Conservation (phyloP, 371 early-diverging fungal species). For the Mucor saturninus region DNA sequence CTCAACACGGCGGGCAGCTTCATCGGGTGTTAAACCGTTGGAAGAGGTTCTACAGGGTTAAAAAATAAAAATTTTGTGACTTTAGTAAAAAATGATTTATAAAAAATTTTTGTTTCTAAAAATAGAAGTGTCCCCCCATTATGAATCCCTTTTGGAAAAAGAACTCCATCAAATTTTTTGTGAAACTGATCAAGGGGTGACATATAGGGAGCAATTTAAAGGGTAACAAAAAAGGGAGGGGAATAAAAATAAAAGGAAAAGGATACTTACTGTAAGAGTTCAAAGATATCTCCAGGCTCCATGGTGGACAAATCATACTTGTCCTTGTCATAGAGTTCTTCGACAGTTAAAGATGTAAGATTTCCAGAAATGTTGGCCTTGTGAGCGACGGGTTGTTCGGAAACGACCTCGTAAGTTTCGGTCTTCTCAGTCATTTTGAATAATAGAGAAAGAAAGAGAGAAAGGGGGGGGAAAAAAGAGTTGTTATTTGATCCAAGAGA, state of each 20-base stretch:
- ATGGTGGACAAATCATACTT: slow-evolving; percentile 81
- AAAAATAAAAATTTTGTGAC: slow-evolving; percentile 19
- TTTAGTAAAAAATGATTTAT: slow-evolving; percentile 7
- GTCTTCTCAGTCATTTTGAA: slow-evolving; percentile 37
- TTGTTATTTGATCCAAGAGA: background rate
- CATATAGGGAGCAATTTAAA: slow-evolving; percentile 2
- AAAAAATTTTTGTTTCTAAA: slow-evolving; percentile 4
- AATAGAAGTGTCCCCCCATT: background rate
- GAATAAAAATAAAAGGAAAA: slow-evolving; percentile 14
- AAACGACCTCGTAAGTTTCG: slow-evolving; percentile 30
- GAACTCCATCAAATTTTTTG: background rate
- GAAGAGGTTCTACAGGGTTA: slow-evolving; percentile 53
- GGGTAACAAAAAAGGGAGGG: slow-evolving; percentile 11
- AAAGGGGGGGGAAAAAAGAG: background rate
- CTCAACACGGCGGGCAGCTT: slow-evolving; percentile 66
- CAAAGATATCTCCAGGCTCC: slow-evolving; percentile 76
- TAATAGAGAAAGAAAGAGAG: slow-evolving; percentile 10
- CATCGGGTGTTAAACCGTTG: slow-evolving; percentile 67
- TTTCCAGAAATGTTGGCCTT: slow-evolving; percentile 58
- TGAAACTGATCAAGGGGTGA: slow-evolving; percentile 13
- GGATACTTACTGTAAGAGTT: slow-evolving; percentile 64
- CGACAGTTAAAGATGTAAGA: slow-evolving; percentile 64
- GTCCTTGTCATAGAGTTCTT: slow-evolving; percentile 82
- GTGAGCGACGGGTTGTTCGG: slow-evolving; percentile 24
- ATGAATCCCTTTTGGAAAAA: background rate